Percentiles rank a stretch among this genome's conserved stretches.
Conservation (phyloP, 441 rosid genomes). For the Melastoma candidum region DNA sequence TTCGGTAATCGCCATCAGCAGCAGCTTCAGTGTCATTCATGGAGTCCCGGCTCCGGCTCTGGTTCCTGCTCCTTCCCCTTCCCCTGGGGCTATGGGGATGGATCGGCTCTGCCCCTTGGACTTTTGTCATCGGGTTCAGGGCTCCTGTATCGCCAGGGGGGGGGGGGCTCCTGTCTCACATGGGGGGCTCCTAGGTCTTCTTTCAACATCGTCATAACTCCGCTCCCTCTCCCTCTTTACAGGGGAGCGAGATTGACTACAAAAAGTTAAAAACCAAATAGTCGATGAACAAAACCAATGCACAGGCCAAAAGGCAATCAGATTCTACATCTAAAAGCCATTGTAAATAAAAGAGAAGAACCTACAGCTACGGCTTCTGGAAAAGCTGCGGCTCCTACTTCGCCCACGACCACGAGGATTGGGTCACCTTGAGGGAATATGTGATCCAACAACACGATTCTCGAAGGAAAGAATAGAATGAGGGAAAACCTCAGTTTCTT, state of each 20-base stretch:
- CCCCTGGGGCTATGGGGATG: constrained; percentile 29
- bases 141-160: constrained; percentile 33
- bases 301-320: neutral
- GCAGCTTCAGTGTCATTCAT: constrained; percentile 21
- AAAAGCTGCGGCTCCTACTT: constrained; percentile 64
- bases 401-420: constrained; percentile 48
- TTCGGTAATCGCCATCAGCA: constrained; percentile 18
- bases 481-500: constrained; percentile 43
- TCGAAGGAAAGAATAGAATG: neutral
- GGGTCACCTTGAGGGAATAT: constrained; percentile 39
- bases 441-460: too few species aligned
- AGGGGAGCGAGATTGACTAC: constrained; percentile 52
- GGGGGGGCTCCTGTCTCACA: too few species aligned
- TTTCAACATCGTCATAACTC: constrained; percentile 31
- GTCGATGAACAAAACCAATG: too few species aligned
- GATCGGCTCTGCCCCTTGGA: constrained; percentile 33
- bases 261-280: neutral
- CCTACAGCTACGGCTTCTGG: constrained; percentile 49
- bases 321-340: neutral
- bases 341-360: constrained; percentile 9
- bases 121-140: constrained; percentile 32
- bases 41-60: constrained; percentile 14
- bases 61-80: constrained; percentile 16
- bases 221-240: constrained; percentile 30
- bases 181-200: constrained; percentile 25